Evolutionary conservation across 192 early-diverging fungal genomes (phyloP), one percentile per base, ranked within the genome.

Genomic region (Haplosporangium gracile): DNA sequence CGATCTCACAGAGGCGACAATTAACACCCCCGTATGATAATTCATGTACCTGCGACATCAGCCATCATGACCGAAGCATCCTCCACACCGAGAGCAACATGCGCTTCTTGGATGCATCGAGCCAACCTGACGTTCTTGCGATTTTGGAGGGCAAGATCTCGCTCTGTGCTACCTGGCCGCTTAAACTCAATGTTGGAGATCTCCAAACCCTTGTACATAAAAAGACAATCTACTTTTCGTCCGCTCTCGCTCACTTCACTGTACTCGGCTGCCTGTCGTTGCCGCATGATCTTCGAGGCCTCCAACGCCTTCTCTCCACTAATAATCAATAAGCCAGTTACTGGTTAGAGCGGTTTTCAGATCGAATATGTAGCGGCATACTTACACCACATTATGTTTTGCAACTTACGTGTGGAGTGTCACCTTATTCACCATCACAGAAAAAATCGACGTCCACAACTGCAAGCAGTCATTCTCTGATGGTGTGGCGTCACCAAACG

Each of bases 171-270:
- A 39, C 49, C 77, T 43, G 72, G 72, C 24, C 49, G 49, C 42
- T 83, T 78, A 57, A 83, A 74, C 65, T 78, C 74, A 22, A 84
- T 71, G 39, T 79, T 84, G 38, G 82, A 76, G 49, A 84, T 18
- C 47, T 83, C 82, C 36, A 79, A 18, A 16, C 82, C 77, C 15
- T 78, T 55, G 45, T 74, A 79, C 69, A 78, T 71, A 47, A 84
- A 79, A 18, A 79, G 74, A 18, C 29, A 60, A 47, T 84, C 77
- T 9, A 70, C 77, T 78, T 79, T 84, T 60, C 77, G 68, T 24
- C 71, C 77, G 38, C 49, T 49, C 60, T 84, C 77, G 26, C 68
- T 76, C 5, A 76, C 74, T 13, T 63, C 82, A 36, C 53, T 51
- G 34, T 39, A 84, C 53, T 84, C 73, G 45, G 65, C 29, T 53